Evolutionary conservation across 139 green algal species (phyloP).

Genomic region (Tetraselmis chui): DNA sequence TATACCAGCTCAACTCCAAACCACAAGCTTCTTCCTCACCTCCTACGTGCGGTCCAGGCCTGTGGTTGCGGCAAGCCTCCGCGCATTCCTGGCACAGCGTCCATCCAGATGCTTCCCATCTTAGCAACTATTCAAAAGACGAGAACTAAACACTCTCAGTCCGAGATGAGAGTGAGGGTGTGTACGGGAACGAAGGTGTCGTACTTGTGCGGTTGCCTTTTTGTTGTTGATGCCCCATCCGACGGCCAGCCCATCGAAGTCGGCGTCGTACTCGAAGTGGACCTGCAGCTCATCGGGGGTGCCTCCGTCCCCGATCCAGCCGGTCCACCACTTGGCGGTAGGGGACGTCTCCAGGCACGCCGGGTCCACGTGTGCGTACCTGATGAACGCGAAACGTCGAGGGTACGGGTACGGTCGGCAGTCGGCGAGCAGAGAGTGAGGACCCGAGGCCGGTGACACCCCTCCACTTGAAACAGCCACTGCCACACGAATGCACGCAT

Average conservation of each 20-base stretch:
- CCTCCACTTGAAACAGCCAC: neutral
- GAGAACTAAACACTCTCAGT: neutral
- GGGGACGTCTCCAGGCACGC: constrained; percentile 44
- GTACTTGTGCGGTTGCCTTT: constrained; percentile 30
- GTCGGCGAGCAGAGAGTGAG: neutral
- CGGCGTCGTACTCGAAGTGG: constrained; percentile 31
- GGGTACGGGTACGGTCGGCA: neutral
- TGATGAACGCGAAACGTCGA: too few species aligned
- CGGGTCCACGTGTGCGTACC: constrained; percentile 57
- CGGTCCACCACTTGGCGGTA: constrained; percentile 30
- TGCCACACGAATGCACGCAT: neutral
- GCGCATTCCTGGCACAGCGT: constrained; percentile 42
- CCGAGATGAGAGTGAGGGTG: neutral
- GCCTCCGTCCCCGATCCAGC: constrained; percentile 5
- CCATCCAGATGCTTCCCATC: too few species aligned
- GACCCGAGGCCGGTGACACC: neutral
- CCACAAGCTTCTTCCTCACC: constrained; percentile 7
- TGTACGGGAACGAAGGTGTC: constrained; percentile 9
- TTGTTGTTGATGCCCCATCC: constrained; percentile 75
- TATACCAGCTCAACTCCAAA: neutral
- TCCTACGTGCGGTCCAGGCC: constrained; percentile 19
- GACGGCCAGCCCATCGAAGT: constrained; percentile 73
- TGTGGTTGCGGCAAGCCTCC: constrained; percentile 49
- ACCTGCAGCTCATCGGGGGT: constrained; percentile 17
- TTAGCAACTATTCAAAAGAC: too few species aligned